Percentiles rank a stretch among this genome's conserved stretches.
phyloP scores from a whole-genome alignment of 2,329 filamentous ascomycete species.

The Stylonectria norvegica region DNA sequence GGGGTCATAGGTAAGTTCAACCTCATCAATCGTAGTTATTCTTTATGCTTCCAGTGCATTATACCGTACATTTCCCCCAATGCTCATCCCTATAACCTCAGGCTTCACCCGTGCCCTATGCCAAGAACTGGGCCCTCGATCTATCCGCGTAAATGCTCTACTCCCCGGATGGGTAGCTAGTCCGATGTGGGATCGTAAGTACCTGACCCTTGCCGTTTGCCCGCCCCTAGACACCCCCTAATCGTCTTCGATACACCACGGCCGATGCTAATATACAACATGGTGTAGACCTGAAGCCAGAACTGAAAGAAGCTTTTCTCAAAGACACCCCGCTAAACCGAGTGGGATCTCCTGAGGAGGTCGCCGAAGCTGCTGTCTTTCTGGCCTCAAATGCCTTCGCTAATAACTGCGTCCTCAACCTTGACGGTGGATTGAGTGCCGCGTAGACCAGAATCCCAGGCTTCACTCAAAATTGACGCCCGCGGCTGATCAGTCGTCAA shows the following conservation, averaged over 20 bases:
- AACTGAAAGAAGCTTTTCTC: constrained; percentile 38
- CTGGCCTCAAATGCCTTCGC: constrained; percentile 75
- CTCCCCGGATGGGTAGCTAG: constrained; percentile 81
- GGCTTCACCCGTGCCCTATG: constrained; percentile 67
- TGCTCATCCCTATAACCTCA: constrained; percentile 31
- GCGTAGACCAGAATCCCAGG: constrained; percentile 43
- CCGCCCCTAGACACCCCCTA: neutral
- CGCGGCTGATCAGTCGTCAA: constrained; percentile 50
- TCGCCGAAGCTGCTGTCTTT: constrained; percentile 80
- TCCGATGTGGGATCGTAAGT: constrained; percentile 70
- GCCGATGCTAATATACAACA: constrained; percentile 40
- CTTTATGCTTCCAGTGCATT: constrained; percentile 15
- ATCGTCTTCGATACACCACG: constrained; percentile 11
- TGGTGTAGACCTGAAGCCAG: constrained; percentile 35
- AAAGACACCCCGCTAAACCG: constrained; percentile 60
- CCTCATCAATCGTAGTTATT: constrained; percentile 11
- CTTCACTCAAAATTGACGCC: constrained; percentile 8
- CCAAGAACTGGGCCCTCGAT: constrained; percentile 55
- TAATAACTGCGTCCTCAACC: constrained; percentile 81
- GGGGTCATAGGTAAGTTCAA: constrained; percentile 61
- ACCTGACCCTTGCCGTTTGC: constrained; percentile 11
- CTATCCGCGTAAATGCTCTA: constrained; percentile 75
- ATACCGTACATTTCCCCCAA: constrained; percentile 18
- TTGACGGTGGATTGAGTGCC: constrained; percentile 81
- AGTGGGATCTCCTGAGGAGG: constrained; percentile 65